These are phyloP conservation scores for Psilocybe tampanensis DNA, from an alignment of 768 basidiomycete species.

Conservation along the genomic window DNA sequence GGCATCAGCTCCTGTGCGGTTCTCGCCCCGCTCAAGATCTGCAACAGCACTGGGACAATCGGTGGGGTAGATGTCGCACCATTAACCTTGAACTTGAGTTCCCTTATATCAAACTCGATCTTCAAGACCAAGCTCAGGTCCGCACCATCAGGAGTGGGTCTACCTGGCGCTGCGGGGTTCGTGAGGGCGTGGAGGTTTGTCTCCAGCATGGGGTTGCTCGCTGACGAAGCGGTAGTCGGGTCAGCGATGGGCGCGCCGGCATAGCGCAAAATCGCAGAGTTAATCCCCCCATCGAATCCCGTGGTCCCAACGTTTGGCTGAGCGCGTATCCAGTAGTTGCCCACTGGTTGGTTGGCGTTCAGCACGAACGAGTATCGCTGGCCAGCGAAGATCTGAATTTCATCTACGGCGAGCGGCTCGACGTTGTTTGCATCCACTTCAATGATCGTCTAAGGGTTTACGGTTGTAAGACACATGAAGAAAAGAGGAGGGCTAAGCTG, in stretches of 20 bases:
- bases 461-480: too few species aligned
- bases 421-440: constrained; percentile 51
- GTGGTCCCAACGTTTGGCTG: constrained; percentile 23
- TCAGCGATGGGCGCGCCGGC: constrained; percentile 32
- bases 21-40: constrained; percentile 41
- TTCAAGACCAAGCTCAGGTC: constrained; percentile 38
- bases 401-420: constrained; percentile 43
- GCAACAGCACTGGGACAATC: constrained; percentile 45
- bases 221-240: neutral
- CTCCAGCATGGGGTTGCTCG: constrained; percentile 33
- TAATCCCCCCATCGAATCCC: constrained; percentile 29
- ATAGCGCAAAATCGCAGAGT: constrained; percentile 55
- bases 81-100: constrained; percentile 31
- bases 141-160: constrained; percentile 34
- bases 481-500: constrained; percentile 16
- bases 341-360: constrained; percentile 42
- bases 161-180: constrained; percentile 32
- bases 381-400: constrained; percentile 40
- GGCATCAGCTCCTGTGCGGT: constrained; percentile 37
- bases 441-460: constrained; percentile 47
- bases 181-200: constrained; percentile 33
- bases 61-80: constrained; percentile 37
- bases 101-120: constrained; percentile 24
- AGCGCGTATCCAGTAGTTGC: constrained; percentile 56
- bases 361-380: constrained; percentile 39